Conservation (phyloP, 352 stramenopile species). For the Globisporangium nunn region DNA sequence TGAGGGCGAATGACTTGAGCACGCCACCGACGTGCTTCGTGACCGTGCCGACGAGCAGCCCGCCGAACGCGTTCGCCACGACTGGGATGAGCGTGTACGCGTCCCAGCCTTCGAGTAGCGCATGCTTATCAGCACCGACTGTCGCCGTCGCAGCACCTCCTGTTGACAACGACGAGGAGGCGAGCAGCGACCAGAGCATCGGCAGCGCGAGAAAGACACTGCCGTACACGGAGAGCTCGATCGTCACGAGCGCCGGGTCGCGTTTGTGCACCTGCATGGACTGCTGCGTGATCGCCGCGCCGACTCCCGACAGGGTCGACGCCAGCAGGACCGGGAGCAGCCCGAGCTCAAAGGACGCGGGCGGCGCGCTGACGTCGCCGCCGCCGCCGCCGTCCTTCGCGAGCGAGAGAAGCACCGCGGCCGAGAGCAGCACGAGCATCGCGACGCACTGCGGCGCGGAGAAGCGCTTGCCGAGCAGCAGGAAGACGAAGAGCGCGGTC, state of each 20-base stretch:
- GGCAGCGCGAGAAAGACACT: conserved; percentile 58
- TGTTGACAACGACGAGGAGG: conserved; percentile 8
- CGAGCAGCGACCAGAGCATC: conserved; percentile 27
- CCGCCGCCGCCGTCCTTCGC: conserved; percentile 30
- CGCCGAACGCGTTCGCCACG: conserved; percentile 70
- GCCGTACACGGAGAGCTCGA: conserved; percentile 76
- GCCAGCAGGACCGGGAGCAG: conserved; percentile 63
- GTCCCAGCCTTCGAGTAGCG: conserved; percentile 53
- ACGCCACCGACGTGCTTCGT: conserved; percentile 89
- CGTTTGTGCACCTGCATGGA: conserved; percentile 74
- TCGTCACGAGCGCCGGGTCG: conserved; percentile 66
- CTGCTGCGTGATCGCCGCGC: conserved; percentile 65
- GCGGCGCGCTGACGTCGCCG: conserved; percentile 1
- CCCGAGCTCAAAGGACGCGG: conserved; percentile 44
- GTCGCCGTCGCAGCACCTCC: not conserved
- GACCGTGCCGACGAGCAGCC: conserved; percentile 80
- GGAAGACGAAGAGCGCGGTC: conserved; percentile 74
- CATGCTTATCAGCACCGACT: not conserved
- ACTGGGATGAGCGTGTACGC: conserved; percentile 72
- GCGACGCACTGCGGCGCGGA: conserved; percentile 53
- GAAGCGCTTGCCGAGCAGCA: conserved; percentile 68
- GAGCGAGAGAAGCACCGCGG: conserved; percentile 62
- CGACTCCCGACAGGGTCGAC: conserved; percentile 69
- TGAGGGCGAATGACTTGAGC: conserved; percentile 85
- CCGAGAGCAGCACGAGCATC: conserved; percentile 64